Conservation (phyloP, 1,284 basidiomycete species). For the Malassezia yamatoensis region DNA sequence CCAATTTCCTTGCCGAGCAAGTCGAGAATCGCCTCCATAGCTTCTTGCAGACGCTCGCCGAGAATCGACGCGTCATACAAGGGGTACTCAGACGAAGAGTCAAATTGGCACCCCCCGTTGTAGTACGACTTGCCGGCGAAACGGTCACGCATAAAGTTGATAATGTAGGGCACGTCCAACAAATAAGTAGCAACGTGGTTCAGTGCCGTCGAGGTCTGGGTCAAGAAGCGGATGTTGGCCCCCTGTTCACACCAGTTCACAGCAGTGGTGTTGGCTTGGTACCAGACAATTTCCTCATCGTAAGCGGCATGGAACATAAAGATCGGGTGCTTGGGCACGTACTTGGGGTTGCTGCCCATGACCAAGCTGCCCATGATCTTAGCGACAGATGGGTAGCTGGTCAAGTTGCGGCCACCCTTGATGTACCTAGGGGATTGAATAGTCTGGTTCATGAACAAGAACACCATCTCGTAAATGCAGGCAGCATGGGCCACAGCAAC, state of each 20-base stretch:
- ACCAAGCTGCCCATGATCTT: constrained; percentile 12
- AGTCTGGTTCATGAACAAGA: constrained; percentile 18
- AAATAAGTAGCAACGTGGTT: constrained; percentile 17
- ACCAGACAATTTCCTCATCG: constrained; percentile 40
- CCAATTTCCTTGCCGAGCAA: constrained; percentile 20
- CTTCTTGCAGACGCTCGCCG: constrained; percentile 10
- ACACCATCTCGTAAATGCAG: constrained; percentile 25
- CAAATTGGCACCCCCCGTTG: constrained; percentile 18
- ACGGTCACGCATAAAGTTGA: constrained; percentile 18
- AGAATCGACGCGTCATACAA: not conserved
- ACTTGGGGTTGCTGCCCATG: constrained; percentile 15
- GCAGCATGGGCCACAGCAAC: constrained; percentile 15
- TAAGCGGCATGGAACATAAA: constrained; percentile 31
- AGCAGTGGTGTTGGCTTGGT: constrained; percentile 23
- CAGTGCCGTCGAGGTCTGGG: constrained; percentile 20
- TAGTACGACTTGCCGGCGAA: constrained; percentile 14
- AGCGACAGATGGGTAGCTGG: constrained; percentile 18
- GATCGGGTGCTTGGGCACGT: constrained; percentile 23
- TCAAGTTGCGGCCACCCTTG: constrained; percentile 22
- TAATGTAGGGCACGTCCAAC: constrained; percentile 13
- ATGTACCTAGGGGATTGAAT: constrained; percentile 19
- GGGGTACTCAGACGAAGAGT: constrained; percentile 6
- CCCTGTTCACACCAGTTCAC: constrained; percentile 34
- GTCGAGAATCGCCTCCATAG: constrained; percentile 8
- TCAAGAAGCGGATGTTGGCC: constrained; percentile 34